These are phyloP conservation scores for Spergularia azorica DNA, from an alignment of 179 eudicot genomes.

Conservation along the genomic window DNA sequence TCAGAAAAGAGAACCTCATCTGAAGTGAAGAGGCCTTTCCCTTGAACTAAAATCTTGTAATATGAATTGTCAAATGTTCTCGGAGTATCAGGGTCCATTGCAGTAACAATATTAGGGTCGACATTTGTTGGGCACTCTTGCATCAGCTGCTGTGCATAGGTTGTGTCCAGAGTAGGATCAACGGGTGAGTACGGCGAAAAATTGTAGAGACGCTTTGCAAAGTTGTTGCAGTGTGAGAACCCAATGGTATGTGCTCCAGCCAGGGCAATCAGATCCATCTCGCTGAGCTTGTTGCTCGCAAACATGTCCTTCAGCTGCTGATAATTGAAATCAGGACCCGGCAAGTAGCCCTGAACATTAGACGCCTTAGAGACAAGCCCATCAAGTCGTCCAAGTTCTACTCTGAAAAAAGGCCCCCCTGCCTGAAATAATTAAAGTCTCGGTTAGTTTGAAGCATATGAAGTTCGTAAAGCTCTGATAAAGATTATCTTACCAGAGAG, in stretches of 20 bases:
- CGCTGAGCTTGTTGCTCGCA: slow-evolving; percentile 40
- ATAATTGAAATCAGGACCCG: slow-evolving; percentile 44
- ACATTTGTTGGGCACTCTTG: slow-evolving; percentile 26
- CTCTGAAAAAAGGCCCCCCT: slow-evolving; percentile 63
- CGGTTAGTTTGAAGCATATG: not conserved
- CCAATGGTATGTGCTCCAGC: slow-evolving; percentile 76
- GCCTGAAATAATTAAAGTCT: slow-evolving; percentile 37
- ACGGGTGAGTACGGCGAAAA: slow-evolving; percentile 42
- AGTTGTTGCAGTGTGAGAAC: slow-evolving; percentile 54
- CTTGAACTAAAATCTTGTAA: slow-evolving; percentile 11
- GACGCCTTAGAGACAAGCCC: slow-evolving; percentile 62
- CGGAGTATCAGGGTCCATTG: slow-evolving; percentile 28
- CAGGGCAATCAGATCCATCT: slow-evolving; percentile 53
- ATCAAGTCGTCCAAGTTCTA: slow-evolving; percentile 68
- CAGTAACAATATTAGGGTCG: slow-evolving; percentile 17
- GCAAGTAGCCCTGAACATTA: slow-evolving; percentile 47
- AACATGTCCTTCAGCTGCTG: slow-evolving; percentile 46
- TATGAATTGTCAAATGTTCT: slow-evolving; percentile 22
- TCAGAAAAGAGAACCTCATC: slow-evolving; percentile 25
- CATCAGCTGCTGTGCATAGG: slow-evolving; percentile 24
- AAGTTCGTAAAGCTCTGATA: not conserved
- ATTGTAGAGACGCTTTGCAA: slow-evolving; percentile 55
- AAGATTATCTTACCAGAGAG: slow-evolving; percentile 46
- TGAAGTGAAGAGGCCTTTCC: slow-evolving; percentile 28
- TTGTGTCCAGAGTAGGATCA: slow-evolving; percentile 59